These are phyloP conservation scores for Talaromyces ruber DNA, from an alignment of 495 filamentous ascomycete genomes.

Conservation along the genomic window DNA sequence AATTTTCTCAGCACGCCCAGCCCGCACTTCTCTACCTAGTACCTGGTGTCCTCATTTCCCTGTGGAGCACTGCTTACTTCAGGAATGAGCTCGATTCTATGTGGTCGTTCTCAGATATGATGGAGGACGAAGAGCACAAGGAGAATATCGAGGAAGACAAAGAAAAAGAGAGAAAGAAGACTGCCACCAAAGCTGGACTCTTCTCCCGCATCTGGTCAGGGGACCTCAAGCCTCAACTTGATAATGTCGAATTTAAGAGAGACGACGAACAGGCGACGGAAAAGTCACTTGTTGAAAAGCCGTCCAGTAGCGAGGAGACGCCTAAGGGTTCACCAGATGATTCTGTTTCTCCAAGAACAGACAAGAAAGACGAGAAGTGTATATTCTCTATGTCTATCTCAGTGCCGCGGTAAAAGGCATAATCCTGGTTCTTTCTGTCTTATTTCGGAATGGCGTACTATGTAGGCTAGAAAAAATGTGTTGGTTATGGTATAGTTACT, in stretches of 20 bases:
- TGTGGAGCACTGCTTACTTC: slow-evolving; percentile 72
- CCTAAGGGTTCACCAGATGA: neutral
- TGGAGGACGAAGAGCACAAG: slow-evolving; percentile 24
- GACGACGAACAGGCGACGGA: neutral
- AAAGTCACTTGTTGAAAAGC: neutral
- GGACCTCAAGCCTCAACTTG: slow-evolving; percentile 9
- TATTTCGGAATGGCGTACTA: slow-evolving; percentile 8
- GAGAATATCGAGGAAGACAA: slow-evolving; percentile 12
- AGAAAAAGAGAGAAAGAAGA: slow-evolving; percentile 15
- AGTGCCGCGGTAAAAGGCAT: slow-evolving; percentile 12
- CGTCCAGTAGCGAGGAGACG: neutral
- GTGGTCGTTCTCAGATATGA: slow-evolving; percentile 73
- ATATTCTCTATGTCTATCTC: slow-evolving; percentile 31
- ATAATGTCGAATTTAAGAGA: slow-evolving; percentile 8
- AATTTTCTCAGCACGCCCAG: slow-evolving; percentile 72
- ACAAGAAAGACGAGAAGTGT: slow-evolving; percentile 9
- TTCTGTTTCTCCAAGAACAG: slow-evolving; percentile 4
- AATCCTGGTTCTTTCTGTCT: slow-evolving; percentile 18
- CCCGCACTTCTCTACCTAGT: slow-evolving; percentile 92
- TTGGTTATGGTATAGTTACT: neutral
- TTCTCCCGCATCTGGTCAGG: slow-evolving; percentile 20
- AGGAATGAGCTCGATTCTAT: slow-evolving; percentile 63
- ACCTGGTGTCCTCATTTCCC: slow-evolving; percentile 63
- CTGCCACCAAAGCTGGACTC: slow-evolving; percentile 4
- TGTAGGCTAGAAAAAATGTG: neutral